These are phyloP conservation scores for Boletus hoseneyae DNA, from an alignment of 1,284 basidiomycete species.

Conservation along the genomic window DNA sequence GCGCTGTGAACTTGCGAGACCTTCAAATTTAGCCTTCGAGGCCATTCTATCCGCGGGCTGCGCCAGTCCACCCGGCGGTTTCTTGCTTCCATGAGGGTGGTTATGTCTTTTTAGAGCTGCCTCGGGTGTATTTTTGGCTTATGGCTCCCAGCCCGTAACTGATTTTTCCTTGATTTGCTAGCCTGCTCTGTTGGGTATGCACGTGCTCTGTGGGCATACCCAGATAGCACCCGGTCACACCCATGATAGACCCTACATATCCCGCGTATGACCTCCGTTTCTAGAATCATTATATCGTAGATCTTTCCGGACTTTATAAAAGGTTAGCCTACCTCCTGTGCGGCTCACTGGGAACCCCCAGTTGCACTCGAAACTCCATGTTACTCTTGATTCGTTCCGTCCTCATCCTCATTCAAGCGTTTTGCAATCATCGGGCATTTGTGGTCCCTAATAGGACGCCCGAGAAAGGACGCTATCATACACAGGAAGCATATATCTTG, in stretches of 20 bases:
- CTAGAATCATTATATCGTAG: constrained; percentile 3
- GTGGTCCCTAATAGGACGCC: constrained; percentile 59
- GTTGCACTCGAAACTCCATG: constrained; percentile 31
- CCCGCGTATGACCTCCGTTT: constrained; percentile 6
- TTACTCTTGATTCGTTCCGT: constrained; percentile 40
- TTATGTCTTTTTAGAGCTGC: not conserved
- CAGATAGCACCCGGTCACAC: not conserved
- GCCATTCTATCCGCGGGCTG: constrained; percentile 17
- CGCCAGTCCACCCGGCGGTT: not conserved
- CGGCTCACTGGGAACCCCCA: not conserved
- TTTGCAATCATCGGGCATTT: constrained; percentile 52
- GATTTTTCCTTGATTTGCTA: not conserved
- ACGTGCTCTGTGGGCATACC: not conserved
- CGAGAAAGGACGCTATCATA: constrained; percentile 51
- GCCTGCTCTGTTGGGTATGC: not conserved
- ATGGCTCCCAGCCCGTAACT: not conserved
- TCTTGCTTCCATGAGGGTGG: constrained; percentile 3
- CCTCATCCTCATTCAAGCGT: constrained; percentile 48
- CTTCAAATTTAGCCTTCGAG: not conserved
- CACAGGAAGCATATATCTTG: constrained; percentile 48
- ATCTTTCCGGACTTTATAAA: constrained; percentile 15
- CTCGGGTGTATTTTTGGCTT: not conserved
- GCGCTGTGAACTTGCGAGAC: not conserved
- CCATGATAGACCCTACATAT: constrained; percentile 1
- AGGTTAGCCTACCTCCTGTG: not conserved